Conservation (phyloP, 805 yeast genomes). For the Metschnikowia matae region DNA sequence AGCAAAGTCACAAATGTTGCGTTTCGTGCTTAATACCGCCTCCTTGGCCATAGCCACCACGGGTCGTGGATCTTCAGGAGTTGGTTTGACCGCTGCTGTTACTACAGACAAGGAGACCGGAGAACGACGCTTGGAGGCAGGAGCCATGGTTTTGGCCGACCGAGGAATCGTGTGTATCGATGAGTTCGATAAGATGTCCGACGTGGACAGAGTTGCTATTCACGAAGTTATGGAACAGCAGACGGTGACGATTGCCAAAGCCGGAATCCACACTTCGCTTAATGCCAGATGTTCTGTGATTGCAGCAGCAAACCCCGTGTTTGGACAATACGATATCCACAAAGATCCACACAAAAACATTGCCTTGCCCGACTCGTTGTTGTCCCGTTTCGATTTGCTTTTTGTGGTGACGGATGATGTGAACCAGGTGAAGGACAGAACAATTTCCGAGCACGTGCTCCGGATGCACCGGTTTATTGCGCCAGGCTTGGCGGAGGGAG, state of each 20-base stretch:
- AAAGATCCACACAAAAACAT: slow-evolving; percentile 95
- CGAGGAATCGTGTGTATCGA: slow-evolving; percentile 97
- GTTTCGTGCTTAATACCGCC: slow-evolving; percentile 94
- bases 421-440: slow-evolving; percentile 75
- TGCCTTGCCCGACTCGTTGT: slow-evolving; percentile 91
- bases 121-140: slow-evolving; percentile 93
- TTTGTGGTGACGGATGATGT: slow-evolving; percentile 97
- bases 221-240: slow-evolving; percentile 99
- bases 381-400: slow-evolving; percentile 93
- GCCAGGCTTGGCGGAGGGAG: slow-evolving; percentile 86
- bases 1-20: slow-evolving; percentile 91
- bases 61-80: slow-evolving; percentile 99
- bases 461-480: slow-evolving; percentile 89
- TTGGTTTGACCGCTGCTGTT: slow-evolving; percentile 98
- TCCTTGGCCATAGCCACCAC: slow-evolving; percentile 95
- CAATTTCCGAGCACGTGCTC: slow-evolving; percentile 89
- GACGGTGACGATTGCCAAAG: slow-evolving; percentile 95
- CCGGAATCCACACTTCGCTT: slow-evolving; percentile 94
- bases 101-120: slow-evolving; percentile 96
- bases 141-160: slow-evolving; percentile 99
- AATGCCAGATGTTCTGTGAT: slow-evolving; percentile 95
- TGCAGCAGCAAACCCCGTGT: slow-evolving; percentile 97
- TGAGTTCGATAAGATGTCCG: slow-evolving; percentile 98
- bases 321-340: slow-evolving; percentile 93
- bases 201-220: slow-evolving; percentile 93